These are phyloP conservation scores for Gleditsia sinensis DNA, from an alignment of 306 rosid genomes.

Conservation along the genomic window DNA sequence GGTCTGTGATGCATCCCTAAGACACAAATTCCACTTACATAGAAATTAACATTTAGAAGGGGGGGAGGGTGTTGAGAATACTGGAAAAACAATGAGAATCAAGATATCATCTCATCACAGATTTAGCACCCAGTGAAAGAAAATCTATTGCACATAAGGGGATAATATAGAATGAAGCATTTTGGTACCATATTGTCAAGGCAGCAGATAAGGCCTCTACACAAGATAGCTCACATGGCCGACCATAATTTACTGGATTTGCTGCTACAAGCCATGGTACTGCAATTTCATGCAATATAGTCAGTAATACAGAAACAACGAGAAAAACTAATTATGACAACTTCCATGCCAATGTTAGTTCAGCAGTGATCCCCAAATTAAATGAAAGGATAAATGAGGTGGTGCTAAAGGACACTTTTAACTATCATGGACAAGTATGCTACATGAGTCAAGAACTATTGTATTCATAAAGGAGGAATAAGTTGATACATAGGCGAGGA, in stretches of 20 bases:
- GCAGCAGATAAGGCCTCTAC: slow-evolving; percentile 99
- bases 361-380: slow-evolving; percentile 16
- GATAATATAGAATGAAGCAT: not conserved
- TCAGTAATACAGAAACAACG: slow-evolving; percentile 25
- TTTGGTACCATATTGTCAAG: slow-evolving; percentile 75
- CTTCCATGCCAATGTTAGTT: not conserved
- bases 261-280: slow-evolving; percentile 99
- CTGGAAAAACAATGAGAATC: not conserved
- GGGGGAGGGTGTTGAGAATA: not conserved
- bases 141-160: not conserved
- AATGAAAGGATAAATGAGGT: slow-evolving; percentile 2
- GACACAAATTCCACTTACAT: not conserved
- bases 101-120: slow-evolving; percentile 8
- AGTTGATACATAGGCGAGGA: slow-evolving; percentile 88
- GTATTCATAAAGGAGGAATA: slow-evolving; percentile 18
- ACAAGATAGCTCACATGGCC: slow-evolving; percentile 93
- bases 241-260: slow-evolving; percentile 93
- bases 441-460: slow-evolving; percentile 8
- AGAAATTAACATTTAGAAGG: not conserved
- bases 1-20: slow-evolving; percentile 5
- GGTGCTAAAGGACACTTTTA: not conserved
- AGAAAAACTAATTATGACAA: slow-evolving; percentile 23
- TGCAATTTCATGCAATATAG: slow-evolving; percentile 40
- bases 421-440: slow-evolving; percentile 15
- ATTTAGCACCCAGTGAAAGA: not conserved